Evolutionary conservation across 140 eudicot species (phyloP), one percentile per base, ranked within the genome.

Genomic region (Ambrosia hybrid): DNA sequence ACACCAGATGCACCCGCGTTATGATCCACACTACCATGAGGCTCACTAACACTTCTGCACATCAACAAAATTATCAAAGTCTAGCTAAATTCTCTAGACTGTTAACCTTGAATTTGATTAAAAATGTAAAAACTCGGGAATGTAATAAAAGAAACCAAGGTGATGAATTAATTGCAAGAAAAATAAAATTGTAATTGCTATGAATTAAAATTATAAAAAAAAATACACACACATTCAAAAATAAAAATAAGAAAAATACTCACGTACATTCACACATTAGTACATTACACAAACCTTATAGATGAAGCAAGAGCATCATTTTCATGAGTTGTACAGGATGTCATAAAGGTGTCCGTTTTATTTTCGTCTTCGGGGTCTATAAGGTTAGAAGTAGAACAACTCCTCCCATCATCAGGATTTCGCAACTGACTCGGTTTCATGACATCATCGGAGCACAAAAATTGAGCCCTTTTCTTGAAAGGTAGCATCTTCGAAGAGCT

Each of bases 391-490:
- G 59, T 16, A 34, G 78, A 64, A 11, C 26, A 15, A 16, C 6
- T 21, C 38, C 0, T 15, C 67, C 5, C 57, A 55, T n/a, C 58
- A 56, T 51, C 57, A 66, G 4, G 46, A 41, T 41, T 49, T 51
- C 49, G n/a, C 13, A 9, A 55, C 61, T 33, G 30, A 16, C 9
- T 45, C 30, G 30, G 30, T 21, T 21, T 21, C 30, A 21, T 21
- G 63, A 13, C 8, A 39, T 34, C 61, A 67, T 43, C 17, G 3
- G 61, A 57, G 15, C 13, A 34, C n/a, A 48, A 68, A 57, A 68
- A 49, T 16, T 68, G 75, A 46, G 30, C 65, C 64, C 80, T 68
- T 68, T 76, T 68, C 71, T 76, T 76, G 13, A 68, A 17, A 6
- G 80, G 80, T 9, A 43, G 56, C 55, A 6, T 73, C 38, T 11